These are phyloP conservation scores for Plantago major DNA, from an alignment of 257 asterid species.

Conservation along the genomic window DNA sequence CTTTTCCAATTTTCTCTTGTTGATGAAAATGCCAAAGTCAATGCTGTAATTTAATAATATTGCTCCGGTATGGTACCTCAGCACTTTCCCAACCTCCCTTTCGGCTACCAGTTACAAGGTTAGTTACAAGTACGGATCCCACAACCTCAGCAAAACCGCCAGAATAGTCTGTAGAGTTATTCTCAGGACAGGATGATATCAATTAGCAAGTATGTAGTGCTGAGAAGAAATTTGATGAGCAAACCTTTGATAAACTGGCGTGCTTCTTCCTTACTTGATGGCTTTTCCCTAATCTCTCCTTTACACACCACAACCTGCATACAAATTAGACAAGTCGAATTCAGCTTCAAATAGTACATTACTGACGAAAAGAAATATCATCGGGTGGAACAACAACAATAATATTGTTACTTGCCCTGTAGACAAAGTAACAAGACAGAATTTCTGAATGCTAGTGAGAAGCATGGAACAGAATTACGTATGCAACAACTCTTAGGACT, in stretches of 20 bases:
- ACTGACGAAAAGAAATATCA: conserved; percentile 20
- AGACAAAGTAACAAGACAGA: background rate
- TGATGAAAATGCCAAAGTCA: background rate
- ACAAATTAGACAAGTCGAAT: conserved; percentile 38
- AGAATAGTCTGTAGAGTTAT: conserved; percentile 55
- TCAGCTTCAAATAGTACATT: conserved; percentile 29
- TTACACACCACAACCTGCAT: conserved; percentile 80
- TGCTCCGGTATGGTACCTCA: conserved; percentile 39
- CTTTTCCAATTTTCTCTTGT: background rate
- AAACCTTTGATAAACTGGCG: conserved; percentile 63
- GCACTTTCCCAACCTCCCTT: conserved; percentile 82
- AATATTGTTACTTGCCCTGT: background rate
- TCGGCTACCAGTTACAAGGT: conserved; percentile 61
- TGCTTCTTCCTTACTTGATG: conserved; percentile 68
- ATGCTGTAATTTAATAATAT: background rate
- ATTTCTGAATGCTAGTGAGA: too few relatives aligned
- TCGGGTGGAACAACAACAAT: conserved; percentile 10
- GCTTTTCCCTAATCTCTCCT: conserved; percentile 79
- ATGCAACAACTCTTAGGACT: background rate
- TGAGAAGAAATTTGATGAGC: conserved; percentile 15
- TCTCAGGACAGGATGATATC: conserved; percentile 6
- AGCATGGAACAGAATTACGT: background rate
- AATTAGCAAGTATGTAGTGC: background rate
- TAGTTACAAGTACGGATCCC: conserved; percentile 72
- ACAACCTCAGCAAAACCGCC: conserved; percentile 72